Evolutionary conservation across 176 grass and related monocot species (phyloP).

Genomic region (Saccharum officinarum): DNA sequence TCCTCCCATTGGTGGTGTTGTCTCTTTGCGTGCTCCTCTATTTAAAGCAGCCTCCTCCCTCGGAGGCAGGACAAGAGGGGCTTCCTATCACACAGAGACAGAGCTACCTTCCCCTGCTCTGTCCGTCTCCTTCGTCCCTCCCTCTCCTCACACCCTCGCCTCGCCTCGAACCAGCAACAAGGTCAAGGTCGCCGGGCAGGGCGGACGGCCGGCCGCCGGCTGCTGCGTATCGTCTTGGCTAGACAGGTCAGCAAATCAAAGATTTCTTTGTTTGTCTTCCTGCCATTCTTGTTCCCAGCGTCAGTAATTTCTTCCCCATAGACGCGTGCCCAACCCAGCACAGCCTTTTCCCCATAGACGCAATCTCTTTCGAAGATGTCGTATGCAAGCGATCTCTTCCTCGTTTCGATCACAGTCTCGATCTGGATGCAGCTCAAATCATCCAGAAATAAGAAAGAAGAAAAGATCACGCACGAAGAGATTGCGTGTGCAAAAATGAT

Average conservation of each 20-base stretch:
- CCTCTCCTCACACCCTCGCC: neutral
- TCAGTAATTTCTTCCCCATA: neutral
- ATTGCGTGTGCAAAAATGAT: neutral
- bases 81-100: neutral
- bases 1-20: too few relatives aligned
- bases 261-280: neutral
- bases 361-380: neutral
- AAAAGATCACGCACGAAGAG: neutral
- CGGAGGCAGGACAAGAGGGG: neutral
- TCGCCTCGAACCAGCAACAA: neutral
- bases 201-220: neutral
- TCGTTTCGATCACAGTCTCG: neutral
- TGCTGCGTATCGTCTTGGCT: neutral
- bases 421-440: neutral
- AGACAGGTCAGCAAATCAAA: neutral
- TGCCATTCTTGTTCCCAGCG: neutral
- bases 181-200: neutral
- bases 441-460: neutral
- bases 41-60: conserved; percentile 26
- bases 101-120: neutral
- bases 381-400: neutral
- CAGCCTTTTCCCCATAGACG: neutral
- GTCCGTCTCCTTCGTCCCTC: neutral
- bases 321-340: neutral
- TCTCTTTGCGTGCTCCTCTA: conserved; percentile 8